Conservation (phyloP, 257 asterid genomes). For the Nicotiana tomentosiformis region DNA sequence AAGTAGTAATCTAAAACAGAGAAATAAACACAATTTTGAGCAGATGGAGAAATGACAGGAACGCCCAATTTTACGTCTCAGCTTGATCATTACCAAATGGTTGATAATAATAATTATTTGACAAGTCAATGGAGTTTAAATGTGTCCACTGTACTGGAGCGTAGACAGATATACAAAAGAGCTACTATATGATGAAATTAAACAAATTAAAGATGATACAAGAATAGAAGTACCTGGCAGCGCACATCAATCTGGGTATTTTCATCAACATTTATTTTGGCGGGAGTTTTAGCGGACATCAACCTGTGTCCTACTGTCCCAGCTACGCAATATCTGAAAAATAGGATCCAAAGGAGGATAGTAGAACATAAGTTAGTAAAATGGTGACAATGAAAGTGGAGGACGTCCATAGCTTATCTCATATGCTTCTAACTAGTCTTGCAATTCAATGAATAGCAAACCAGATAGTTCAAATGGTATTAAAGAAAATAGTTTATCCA, state of each 20-base stretch:
- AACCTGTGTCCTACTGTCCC: slow-evolving; percentile 77
- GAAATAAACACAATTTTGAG: not conserved
- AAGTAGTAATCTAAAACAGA: not conserved
- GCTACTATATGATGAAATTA: slow-evolving; percentile 1
- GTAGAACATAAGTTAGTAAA: slow-evolving; percentile 5
- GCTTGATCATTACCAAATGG: not conserved
- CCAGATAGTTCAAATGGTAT: not conserved
- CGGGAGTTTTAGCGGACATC: slow-evolving; percentile 70
- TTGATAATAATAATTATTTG: not conserved
- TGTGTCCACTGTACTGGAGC: not conserved
- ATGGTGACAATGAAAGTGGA: not conserved
- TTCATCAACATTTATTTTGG: slow-evolving; percentile 50
- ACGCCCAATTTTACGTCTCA: not conserved
- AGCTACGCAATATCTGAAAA: slow-evolving; percentile 66
- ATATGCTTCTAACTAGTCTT: not conserved
- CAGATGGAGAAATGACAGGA: not conserved
- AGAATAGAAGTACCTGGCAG: slow-evolving; percentile 60
- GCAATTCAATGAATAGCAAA: not conserved
- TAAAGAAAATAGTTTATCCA: not conserved
- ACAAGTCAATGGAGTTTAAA: not conserved
- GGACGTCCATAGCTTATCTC: not conserved
- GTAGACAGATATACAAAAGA: not conserved
- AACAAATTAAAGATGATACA: not conserved
- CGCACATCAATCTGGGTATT: slow-evolving; percentile 67
- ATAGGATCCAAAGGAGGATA: slow-evolving; percentile 1